Evolutionary conservation across 495 filamentous ascomycete species (phyloP), one percentile per base, ranked within the genome.

Genomic region (Daldinia concentrica): DNA sequence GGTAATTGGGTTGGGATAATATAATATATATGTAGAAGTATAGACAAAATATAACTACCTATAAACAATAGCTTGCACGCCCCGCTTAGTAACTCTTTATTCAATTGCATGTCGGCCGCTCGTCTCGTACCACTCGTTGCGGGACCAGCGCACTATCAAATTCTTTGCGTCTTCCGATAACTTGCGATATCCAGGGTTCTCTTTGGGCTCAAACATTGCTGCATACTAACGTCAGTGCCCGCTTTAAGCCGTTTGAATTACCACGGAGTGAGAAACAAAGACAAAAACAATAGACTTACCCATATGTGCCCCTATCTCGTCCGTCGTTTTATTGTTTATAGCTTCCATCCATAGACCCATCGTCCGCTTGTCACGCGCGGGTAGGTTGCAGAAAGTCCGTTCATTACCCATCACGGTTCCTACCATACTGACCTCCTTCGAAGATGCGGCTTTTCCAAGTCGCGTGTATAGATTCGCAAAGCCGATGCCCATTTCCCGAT

Each of bases 281-380:
- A 51, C 4, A 60, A 57, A 34, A 24, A 48, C 57, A 36, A 6
- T 2, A 56, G 19, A 79, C 84, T 72, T 77, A 87, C 86, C 87
- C 81, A 91, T 90, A 82, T 98, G 95, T 12, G 96, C 95, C 68
- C 82, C 81, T 7, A 88, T 87, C 82, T 99, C 95, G 64, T 97
- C 93, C 29, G 66, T 80, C 2, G 90, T 92, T 75, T 86, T 88
- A 65, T 94, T 87, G 79, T 98, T 99, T 54, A 92, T 82, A 14
- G 89, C 89, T 65, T 86, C 86, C 59, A 83, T 79, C 88, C 91
- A 94, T 67, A 83, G 82, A 37, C 81, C 81, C 5, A 80, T 80
- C 50, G 64, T 66, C 32, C 88, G 84, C 58, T 84, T 85, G 19
- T 79, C 64, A 58, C 84, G 85, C 27, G 79, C 64, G 2, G 95